These are phyloP conservation scores for Penicillium egyptiacum DNA, from an alignment of 495 filamentous ascomycete genomes.

Conservation along the genomic window DNA sequence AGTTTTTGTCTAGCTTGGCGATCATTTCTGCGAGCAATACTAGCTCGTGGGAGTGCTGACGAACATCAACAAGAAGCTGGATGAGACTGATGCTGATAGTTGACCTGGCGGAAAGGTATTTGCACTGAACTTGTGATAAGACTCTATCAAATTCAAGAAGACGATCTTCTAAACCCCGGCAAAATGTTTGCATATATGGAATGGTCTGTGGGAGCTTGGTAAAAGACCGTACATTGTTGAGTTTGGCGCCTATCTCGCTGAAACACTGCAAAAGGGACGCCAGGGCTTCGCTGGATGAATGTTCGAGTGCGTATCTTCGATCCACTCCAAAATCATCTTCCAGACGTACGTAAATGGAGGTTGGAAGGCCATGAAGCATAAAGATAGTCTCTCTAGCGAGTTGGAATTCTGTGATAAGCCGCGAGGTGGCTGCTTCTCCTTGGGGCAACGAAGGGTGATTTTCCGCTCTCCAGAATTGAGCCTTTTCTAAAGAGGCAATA, in stretches of 20 bases:
- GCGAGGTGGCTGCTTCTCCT: slow-evolving; percentile 39
- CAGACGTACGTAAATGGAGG: slow-evolving; percentile 60
- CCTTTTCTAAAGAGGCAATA: slow-evolving; percentile 52
- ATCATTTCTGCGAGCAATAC: slow-evolving; percentile 53
- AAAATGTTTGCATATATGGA: slow-evolving; percentile 57
- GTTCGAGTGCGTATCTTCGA: slow-evolving; percentile 38
- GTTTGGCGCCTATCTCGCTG: slow-evolving; percentile 43
- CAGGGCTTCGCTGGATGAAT: slow-evolving; percentile 41
- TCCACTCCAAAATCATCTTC: slow-evolving; percentile 43
- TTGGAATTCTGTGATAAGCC: slow-evolving; percentile 68
- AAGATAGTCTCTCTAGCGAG: slow-evolving; percentile 75
- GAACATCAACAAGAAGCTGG: slow-evolving; percentile 59
- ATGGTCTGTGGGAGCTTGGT: slow-evolving; percentile 34
- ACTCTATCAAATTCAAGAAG: slow-evolving; percentile 43
- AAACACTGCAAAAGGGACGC: slow-evolving; percentile 43
- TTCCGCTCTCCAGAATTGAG: slow-evolving; percentile 64
- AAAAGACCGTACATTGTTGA: slow-evolving; percentile 53
- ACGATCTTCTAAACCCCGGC: slow-evolving; percentile 45
- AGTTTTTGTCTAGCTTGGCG: slow-evolving; percentile 22
- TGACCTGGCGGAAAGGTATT: slow-evolving; percentile 37
- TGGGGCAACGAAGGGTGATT: slow-evolving; percentile 26
- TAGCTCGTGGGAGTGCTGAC: slow-evolving; percentile 53
- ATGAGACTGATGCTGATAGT: slow-evolving; percentile 58
- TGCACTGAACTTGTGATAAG: slow-evolving; percentile 46
- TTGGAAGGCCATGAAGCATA: slow-evolving; percentile 80